Percentiles rank a stretch among this genome's conserved stretches.
phyloP scores from a whole-genome alignment of 2,329 filamentous ascomycete genomes.

The Grosmannia serpens region DNA sequence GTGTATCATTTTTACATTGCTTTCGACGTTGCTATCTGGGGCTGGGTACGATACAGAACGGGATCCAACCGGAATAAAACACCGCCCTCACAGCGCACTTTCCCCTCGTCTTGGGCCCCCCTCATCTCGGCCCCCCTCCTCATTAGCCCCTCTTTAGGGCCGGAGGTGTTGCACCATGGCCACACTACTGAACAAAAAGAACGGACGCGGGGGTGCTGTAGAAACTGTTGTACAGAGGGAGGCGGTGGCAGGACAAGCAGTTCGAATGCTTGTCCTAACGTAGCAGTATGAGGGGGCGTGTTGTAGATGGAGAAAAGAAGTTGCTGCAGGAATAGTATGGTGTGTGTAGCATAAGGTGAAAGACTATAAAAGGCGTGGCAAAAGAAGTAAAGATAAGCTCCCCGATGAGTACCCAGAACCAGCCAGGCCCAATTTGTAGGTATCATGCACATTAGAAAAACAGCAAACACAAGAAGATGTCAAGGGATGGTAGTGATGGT shows the following conservation, averaged over 20 bases:
- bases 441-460: slow-evolving; percentile 9
- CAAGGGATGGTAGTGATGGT: background rate
- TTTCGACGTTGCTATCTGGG: background rate
- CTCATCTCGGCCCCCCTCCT: no score
- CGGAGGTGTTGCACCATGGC: background rate
- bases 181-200: background rate
- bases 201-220: background rate
- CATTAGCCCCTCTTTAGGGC: background rate
- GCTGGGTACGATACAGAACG: background rate
- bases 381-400: background rate
- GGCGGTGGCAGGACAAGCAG: background rate
- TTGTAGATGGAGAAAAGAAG: background rate
- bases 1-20: background rate
- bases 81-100: background rate
- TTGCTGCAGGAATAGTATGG: background rate
- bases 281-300: background rate
- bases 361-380: background rate
- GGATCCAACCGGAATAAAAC: background rate
- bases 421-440: slow-evolving; percentile 10
- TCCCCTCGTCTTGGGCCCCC: background rate
- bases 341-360: background rate
- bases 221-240: background rate
- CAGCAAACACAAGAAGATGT: background rate
- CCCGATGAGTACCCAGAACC: slow-evolving; percentile 10
- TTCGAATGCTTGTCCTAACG: background rate